Evolutionary conservation across 345 rosid genomes (phyloP).

Genomic region (Linum trigynum): DNA sequence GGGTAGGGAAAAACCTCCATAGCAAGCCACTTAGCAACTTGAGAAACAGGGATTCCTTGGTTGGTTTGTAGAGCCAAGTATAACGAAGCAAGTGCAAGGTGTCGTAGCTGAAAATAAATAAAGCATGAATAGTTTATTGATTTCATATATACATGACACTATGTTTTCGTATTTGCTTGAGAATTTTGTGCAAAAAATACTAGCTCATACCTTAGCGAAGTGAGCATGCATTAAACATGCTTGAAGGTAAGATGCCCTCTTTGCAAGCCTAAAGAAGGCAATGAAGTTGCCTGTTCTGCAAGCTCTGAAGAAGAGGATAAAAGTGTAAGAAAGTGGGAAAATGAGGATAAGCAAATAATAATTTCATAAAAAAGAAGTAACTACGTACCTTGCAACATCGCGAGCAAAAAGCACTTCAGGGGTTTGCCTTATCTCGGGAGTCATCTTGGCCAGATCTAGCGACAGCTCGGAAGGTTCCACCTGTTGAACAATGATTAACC

Average conservation of each 20-base stretch:
- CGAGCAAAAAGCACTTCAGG: conserved; percentile 88
- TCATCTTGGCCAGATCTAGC: conserved; percentile 97
- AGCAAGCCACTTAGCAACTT: conserved; percentile 74
- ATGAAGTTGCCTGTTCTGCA: conserved; percentile 87
- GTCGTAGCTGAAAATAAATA: conserved; percentile 52
- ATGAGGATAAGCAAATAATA: too few species aligned
- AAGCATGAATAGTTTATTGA: neutral
- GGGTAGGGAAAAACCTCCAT: conserved; percentile 54
- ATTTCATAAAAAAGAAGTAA: conserved; percentile 1
- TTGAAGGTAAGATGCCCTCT: conserved; percentile 87
- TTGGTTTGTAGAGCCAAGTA: conserved; percentile 71
- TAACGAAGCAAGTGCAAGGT: conserved; percentile 85
- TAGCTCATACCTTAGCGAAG: conserved; percentile 63
- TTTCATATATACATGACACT: too few species aligned
- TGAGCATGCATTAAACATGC: conserved; percentile 99
- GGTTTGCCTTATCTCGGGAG: conserved; percentile 83
- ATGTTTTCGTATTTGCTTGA: too few species aligned
- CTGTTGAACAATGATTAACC: conserved; percentile 31
- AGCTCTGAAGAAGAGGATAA: conserved; percentile 45
- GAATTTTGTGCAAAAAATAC: neutral
- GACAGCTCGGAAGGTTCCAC: conserved; percentile 99
- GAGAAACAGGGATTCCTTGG: conserved; percentile 83
- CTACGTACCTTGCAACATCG: conserved; percentile 70
- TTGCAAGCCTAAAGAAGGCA: conserved; percentile 84
- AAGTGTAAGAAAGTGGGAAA: neutral